Base-by-base conservation (phyloP, 2,329 filamentous ascomycete species). In the Hypoxylon sp. region DNA sequence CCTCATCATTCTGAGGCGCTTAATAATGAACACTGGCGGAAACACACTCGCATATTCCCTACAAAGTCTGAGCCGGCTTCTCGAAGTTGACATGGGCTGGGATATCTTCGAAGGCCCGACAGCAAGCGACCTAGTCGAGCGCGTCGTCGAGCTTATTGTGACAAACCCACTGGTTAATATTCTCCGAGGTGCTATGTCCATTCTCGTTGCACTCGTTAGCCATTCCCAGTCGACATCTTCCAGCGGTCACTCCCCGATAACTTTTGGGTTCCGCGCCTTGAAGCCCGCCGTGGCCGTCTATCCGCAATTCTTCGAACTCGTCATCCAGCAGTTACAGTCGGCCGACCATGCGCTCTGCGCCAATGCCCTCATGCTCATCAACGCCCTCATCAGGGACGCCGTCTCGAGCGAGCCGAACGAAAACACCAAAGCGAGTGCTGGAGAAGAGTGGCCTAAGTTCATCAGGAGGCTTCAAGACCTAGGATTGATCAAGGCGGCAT, bases 21-120 rank as follows among this genome's bases (percentile, higher is more conserved):
- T 98, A 50, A 92, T 95, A 63, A 87, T 98, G 81, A 85, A 86
- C 64, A 88, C 93, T 24, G 90, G 86, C 55, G 95, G 95, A 56
- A 99, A 99, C 75, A 98, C 95, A 1, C 82, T 99, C 71, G 95
- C 95, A 59, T 99, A 99, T 77, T 91, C 93, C 60, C 81, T 99
- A 58, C 94, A 96, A 66, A 95, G 91, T 69, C 83, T 98, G 68
- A 91, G 88, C 55, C 86, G 92, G 54, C 78, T 99, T 58, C 81
- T 99, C 60, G 95, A 99, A 77, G 90, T 98, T 33, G 95, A 98
- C 77, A 97, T 97, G 84, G 95, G 95, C 57, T 99, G 95, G 95
- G 93, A 98, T 63, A 86, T 90, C 59, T 90, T 93, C 69, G 87
- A 90, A 69, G 81, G 82, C 1, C 75, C 82, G 15, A 78, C 80